Percentiles rank a stretch among this genome's conserved stretches.
Evolutionary conservation across 345 rosid species (phyloP).

Genomic region (Mercurialis annua): DNA sequence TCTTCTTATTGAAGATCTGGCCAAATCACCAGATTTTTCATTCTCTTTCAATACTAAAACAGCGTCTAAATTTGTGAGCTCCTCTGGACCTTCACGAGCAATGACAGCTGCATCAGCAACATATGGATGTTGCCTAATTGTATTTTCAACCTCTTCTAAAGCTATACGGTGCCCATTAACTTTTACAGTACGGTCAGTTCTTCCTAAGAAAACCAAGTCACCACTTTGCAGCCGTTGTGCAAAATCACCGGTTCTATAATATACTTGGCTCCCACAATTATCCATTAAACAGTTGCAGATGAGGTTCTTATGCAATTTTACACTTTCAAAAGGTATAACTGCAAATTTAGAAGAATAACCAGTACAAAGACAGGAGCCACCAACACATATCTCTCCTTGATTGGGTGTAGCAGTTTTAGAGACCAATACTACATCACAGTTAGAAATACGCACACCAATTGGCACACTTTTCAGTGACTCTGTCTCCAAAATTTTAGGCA

Average conservation of each 20-base stretch:
- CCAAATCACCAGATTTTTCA: constrained; percentile 33
- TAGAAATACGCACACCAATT: constrained; percentile 77
- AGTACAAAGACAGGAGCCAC: constrained; percentile 65
- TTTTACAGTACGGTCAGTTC: constrained; percentile 78
- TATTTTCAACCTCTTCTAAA: constrained; percentile 73
- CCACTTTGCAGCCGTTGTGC: constrained; percentile 61
- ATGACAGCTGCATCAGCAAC: constrained; percentile 69
- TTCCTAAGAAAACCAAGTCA: constrained; percentile 76
- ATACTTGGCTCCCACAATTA: constrained; percentile 47
- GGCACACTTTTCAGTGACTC: constrained; percentile 70
- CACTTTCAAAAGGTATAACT: constrained; percentile 31
- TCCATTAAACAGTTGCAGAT: constrained; percentile 32
- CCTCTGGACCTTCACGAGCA: constrained; percentile 35
- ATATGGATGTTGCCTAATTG: constrained; percentile 50
- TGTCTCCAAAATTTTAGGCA: constrained; percentile 65
- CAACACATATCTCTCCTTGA: constrained; percentile 71
- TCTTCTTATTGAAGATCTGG: constrained; percentile 41
- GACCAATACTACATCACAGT: constrained; percentile 57
- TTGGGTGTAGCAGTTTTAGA: constrained; percentile 40
- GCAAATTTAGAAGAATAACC: constrained; percentile 50
- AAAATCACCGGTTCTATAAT: constrained; percentile 87
- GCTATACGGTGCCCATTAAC: constrained; percentile 80
- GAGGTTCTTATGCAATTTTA: constrained; percentile 44
- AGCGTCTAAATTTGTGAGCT: constrained; percentile 47
- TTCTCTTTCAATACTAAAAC: constrained; percentile 49